Evolutionary conservation across 1,284 basidiomycete genomes (phyloP), one percentile per base, ranked within the genome.

Genomic region (Cerrena zonata): DNA sequence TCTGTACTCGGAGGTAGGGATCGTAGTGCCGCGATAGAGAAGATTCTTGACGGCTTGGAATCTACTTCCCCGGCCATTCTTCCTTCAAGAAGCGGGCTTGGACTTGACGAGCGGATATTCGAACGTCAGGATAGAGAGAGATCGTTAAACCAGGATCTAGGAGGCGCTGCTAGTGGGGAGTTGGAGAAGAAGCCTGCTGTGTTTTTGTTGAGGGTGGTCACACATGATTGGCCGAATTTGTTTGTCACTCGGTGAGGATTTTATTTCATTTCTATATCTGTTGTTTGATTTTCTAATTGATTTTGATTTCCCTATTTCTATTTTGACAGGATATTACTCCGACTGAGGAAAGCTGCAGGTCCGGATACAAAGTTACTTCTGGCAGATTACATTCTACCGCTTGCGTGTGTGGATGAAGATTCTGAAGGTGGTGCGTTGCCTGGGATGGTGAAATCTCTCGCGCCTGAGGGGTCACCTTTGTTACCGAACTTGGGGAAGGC

Each of bases 141-240:
- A n/a, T n/a, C n/a, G n/a, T n/a, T n/a, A n/a, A n/a, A n/a, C n/a
- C n/a, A n/a, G n/a, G n/a, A n/a, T n/a, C n/a, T n/a, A n/a, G n/a
- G n/a, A n/a, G n/a, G n/a, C n/a, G n/a, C n/a, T n/a, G n/a, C n/a
- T n/a, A n/a, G n/a, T n/a, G n/a, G n/a, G n/a, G 15, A 15, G 30
- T 7, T 40, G 3, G 39, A 25, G 37, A 24, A 26, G 15, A 44
- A 45, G 18, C 67, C 84, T 4, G 75, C 82, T 0, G 76, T 87
- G 21, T 88, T 82, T 62, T 68, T 88, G 19, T 70, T 89, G 42
- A 78, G 85, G 18, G 82, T 84, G 7, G 75, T 88, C 45, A 70
- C 84, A 19, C 86, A 88, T 56, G 86, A 89, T 59, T 89, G 86
- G 86, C 81, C 86, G 0, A 81, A 88, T 56, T 69, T 69, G 2